Evolutionary conservation across 2,329 filamentous ascomycete species (phyloP).

Genomic region (Metarhizium brunneum): DNA sequence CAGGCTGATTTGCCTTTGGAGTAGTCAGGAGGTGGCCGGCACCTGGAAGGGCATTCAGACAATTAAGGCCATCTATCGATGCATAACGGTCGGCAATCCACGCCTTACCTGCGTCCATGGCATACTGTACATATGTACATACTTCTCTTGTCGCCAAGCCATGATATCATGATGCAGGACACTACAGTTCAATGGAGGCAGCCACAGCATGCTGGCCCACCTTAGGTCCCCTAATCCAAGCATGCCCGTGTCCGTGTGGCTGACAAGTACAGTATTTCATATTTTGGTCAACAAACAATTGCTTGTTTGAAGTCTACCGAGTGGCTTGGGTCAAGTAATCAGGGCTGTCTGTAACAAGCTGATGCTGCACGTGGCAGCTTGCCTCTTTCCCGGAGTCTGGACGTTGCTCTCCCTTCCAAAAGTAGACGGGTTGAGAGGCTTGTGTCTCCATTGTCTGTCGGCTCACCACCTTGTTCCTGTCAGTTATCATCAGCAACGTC

Average conservation of each 20-base stretch:
- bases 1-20: not conserved
- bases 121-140: too few species aligned
- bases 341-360: not conserved
- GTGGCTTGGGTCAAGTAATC: not conserved
- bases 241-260: not conserved
- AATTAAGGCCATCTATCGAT: not conserved
- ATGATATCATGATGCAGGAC: slow-evolving; percentile 25
- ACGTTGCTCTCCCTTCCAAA: not conserved
- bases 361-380: not conserved
- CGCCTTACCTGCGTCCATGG: not conserved
- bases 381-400: not conserved
- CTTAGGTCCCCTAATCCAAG: not conserved
- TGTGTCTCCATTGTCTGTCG: not conserved
- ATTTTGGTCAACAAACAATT: too few species aligned
- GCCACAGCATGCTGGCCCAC: not conserved
- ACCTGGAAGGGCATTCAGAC: not conserved
- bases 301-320: not conserved
- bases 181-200: not conserved
- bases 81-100: not conserved
- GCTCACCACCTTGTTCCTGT: not conserved
- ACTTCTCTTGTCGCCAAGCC: not conserved
- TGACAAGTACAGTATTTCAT: not conserved
- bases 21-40: not conserved
- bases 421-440: slow-evolving; percentile 4
- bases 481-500: not conserved